These are phyloP conservation scores for Apiotrichum sp. DNA, from an alignment of 1,284 basidiomycete species.

Conservation along the genomic window DNA sequence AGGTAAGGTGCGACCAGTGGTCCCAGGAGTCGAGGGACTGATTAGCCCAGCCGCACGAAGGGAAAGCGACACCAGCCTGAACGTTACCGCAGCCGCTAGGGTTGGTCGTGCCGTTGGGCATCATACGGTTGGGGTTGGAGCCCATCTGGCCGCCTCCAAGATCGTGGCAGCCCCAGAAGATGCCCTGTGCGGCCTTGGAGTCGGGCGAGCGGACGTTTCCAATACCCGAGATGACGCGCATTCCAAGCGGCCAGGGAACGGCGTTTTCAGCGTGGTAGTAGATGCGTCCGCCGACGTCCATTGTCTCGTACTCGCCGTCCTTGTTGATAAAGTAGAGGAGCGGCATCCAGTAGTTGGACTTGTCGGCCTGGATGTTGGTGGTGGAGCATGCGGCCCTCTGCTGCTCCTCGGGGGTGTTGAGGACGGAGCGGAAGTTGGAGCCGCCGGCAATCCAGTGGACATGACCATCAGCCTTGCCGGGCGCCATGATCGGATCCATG, in stretches of 20 bases:
- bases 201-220: too few species aligned
- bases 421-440: constrained; percentile 24
- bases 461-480: constrained; percentile 37
- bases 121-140: too few species aligned
- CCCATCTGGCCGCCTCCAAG: too few species aligned
- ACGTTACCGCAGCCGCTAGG: neutral
- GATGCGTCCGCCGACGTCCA: constrained; percentile 18
- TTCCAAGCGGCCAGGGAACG: too few species aligned
- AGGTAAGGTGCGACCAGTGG: constrained; percentile 48
- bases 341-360: constrained; percentile 50
- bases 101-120: neutral
- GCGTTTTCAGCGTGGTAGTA: constrained; percentile 39
- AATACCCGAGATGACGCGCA: too few species aligned
- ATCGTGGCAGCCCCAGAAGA: neutral
- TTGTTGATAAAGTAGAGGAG: constrained; percentile 48
- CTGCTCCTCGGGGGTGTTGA: constrained; percentile 13
- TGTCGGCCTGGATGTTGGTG: constrained; percentile 41
- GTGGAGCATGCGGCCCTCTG: constrained; percentile 27
- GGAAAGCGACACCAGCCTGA: constrained; percentile 35
- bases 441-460: constrained; percentile 45
- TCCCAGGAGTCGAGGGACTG: constrained; percentile 42
- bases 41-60: constrained; percentile 48
- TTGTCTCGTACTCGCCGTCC: constrained; percentile 25
- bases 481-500: constrained; percentile 44
- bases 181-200: neutral